Conservation (phyloP, 1,139 yeast species). For the Magnusiomyces tetraspermus region DNA sequence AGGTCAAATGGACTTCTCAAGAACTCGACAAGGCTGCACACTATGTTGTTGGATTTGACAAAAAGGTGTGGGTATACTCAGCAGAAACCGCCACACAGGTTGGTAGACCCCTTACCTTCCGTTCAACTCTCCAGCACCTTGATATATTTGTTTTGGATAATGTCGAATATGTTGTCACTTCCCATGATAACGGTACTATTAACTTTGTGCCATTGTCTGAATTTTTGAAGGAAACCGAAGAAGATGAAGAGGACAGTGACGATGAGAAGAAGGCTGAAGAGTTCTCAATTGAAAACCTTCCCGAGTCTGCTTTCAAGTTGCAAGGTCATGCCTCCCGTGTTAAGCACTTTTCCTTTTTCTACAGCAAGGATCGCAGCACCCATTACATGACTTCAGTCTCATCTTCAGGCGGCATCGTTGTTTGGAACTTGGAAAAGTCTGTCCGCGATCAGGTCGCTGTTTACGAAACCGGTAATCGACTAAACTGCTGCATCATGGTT, state of each 20-base stretch:
- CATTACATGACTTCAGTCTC: constrained; percentile 66
- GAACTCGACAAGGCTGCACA: constrained; percentile 37
- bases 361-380: constrained; percentile 33
- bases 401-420: constrained; percentile 85
- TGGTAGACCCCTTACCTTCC: constrained; percentile 39
- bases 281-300: constrained; percentile 21
- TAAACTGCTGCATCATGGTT: constrained; percentile 74
- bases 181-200: constrained; percentile 67
- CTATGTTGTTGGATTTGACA: constrained; percentile 67
- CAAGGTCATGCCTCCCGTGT: constrained; percentile 81
- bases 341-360: constrained; percentile 58
- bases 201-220: constrained; percentile 41
- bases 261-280: constrained; percentile 26
- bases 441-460: constrained; percentile 75
- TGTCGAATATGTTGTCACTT: constrained; percentile 52
- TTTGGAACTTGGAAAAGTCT: constrained; percentile 62
- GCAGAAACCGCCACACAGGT: constrained; percentile 55
- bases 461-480: constrained; percentile 84
- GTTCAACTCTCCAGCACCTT: constrained; percentile 59
- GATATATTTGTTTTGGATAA: constrained; percentile 36
- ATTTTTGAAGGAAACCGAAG: constrained; percentile 23
- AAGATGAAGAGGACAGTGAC: constrained; percentile 24
- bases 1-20: constrained; percentile 29
- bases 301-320: constrained; percentile 38
- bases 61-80: constrained; percentile 54